Base-by-base conservation (phyloP, 1,284 basidiomycete genomes). In the Puccinia horiana region DNA sequence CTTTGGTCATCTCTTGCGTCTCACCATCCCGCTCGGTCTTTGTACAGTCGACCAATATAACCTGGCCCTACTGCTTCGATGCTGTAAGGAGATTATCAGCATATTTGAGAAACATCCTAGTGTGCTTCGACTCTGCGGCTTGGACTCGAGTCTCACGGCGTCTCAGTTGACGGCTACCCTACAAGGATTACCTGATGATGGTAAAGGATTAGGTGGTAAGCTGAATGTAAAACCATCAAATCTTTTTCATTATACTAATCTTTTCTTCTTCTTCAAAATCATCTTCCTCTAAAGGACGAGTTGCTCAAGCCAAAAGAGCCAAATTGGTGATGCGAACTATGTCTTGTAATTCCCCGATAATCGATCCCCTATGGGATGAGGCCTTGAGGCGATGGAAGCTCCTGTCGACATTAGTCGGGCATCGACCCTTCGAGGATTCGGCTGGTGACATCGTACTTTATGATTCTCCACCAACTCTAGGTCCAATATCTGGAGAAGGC, bases 11-110 rank as follows among this genome's bases (percentile, higher is more conserved):
- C 52, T 82, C 3, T 35, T 82, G 12, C 42, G 73, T 26, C 73
- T 82, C 18, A 63, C 63, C n/a, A 76, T 82, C 63, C 80, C 80
- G 1, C 80, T 82, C 16, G 80, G 80, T 16, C 80, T 82, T 11
- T 82, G 80, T 35, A 76, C 80, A 8, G 73, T 82, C n/a, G 80
- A 82, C 49, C 80, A 75, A 26, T 82, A 82, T 29, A 82, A 82
- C 32, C 65, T 82, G 29, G 73, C 73, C 11, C 35, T 82, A 26
- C 44, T 82, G 44, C 58, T 82, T n/a, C 56, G 73, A 69, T 82
- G 80, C 65, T 76, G 72, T 37, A 82, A 75, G 56, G 80, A 82
- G 29, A 76, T 82, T 29, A 70, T 82, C 37, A 63, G 80, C 20
- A 29, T 82, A 9, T 63, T 82, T 49, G 80, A 82, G 32, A 76